Conservation (phyloP, 2,329 filamentous ascomycete species). For the Phialophora expanda region DNA sequence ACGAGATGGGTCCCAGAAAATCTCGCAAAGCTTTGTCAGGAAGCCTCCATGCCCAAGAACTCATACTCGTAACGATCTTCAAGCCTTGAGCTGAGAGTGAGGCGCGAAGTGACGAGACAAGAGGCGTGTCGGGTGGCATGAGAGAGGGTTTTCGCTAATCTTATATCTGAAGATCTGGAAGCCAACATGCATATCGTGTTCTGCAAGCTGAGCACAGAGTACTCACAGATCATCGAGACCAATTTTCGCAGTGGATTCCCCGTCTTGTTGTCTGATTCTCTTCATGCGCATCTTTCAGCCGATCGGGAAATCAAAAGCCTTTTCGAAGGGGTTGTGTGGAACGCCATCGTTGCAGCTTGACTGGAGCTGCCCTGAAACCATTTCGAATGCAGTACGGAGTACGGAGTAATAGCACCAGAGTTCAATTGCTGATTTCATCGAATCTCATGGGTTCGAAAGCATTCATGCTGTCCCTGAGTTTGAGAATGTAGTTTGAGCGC, state of each 20-base stretch:
- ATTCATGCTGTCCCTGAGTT: background rate
- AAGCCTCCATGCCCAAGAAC: background rate
- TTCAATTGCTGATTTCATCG: background rate
- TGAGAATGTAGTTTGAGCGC: no score
- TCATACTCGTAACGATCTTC: background rate
- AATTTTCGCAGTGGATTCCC: background rate
- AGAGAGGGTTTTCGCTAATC: background rate
- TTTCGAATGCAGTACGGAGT: background rate
- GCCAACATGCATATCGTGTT: background rate
- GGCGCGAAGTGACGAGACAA: background rate
- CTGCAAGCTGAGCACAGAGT: background rate
- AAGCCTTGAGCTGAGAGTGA: background rate
- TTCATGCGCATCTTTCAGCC: background rate
- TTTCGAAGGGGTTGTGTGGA: background rate
- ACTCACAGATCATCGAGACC: background rate
- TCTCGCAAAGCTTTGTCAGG: background rate
- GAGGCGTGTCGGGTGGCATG: background rate
- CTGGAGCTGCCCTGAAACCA: background rate
- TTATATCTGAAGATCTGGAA: background rate
- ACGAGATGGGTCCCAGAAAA: background rate
- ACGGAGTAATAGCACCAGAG: background rate
- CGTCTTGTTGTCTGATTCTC: background rate
- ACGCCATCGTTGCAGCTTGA: background rate
- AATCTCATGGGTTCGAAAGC: background rate
- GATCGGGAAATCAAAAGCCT: background rate